Evolutionary conservation across 75 land plant genomes (phyloP), one percentile per base, ranked within the genome.

Genomic region (Picea sitchensis): DNA sequence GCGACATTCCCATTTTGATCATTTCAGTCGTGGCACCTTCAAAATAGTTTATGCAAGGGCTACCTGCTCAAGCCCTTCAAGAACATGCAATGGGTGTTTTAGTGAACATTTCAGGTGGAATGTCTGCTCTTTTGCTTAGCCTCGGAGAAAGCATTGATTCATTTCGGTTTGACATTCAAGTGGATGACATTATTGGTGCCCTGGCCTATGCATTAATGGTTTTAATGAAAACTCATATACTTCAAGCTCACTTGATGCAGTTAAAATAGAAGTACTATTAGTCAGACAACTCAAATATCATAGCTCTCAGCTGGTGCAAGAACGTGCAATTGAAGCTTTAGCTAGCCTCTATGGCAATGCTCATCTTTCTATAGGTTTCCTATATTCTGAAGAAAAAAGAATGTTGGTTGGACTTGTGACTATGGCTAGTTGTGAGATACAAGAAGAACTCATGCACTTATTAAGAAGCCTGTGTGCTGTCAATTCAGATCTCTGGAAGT

Each of bases 41-140:
- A 18, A 91, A 93, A 80, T 95, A 95, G 80, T 84, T 84, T 64
- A 92, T 93, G 92, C 98, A 92, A 84, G 96, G 96, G 20, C 82
- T 84, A 72, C 74, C 62, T 80, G 92, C 88, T 26, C 26, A 26
- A 26, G 0, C 26, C 26, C 26, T 26, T 26, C 26, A 26, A 0
- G 26, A 26, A 26, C 47, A 90, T 90, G 90, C 98, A 15, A 85
- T 91, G 79, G 80, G 78, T 78, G 94, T 96, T 5, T 79, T 94
- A 61, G 91, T 94, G 20, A 94, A 92, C 68, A 92, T 96, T 54
- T 88, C 83, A 69, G 94, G 94, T 74, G 96, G 98, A 12, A 84
- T 92, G 84, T 80, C 93, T 78, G 78, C 85, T 56, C 77, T 96
- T 3, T 84, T 96, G 30, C 20, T 89, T 58, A 85, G 84, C 81